Conservation (phyloP, 2,329 filamentous ascomycete species). For the Nemania sp. region DNA sequence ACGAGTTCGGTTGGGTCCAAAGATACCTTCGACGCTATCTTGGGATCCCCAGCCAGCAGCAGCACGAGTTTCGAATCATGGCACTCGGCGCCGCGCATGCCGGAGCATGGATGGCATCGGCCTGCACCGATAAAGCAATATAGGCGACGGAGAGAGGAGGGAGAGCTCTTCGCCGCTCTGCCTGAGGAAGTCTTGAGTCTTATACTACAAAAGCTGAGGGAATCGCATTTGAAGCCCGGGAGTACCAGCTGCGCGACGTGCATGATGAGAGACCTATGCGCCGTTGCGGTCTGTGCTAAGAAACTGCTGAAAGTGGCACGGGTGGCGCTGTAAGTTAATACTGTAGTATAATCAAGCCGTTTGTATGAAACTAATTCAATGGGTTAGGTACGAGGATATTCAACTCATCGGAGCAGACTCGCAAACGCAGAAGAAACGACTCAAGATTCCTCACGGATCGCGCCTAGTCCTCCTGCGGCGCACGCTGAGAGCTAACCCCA, state of each 20-base stretch:
- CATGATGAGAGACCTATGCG: slow-evolving; percentile 64
- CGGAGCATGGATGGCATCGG: slow-evolving; percentile 40
- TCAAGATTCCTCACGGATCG: slow-evolving; percentile 55
- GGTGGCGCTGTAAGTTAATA: slow-evolving; percentile 50
- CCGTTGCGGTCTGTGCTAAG: slow-evolving; percentile 52
- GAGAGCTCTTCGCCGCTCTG: slow-evolving; percentile 58
- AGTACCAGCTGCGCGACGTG: slow-evolving; percentile 64
- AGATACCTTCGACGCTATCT: slow-evolving; percentile 38
- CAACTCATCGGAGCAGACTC: slow-evolving; percentile 62
- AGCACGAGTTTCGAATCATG: slow-evolving; percentile 47
- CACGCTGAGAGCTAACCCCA: slow-evolving; percentile 56
- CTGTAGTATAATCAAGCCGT: neutral
- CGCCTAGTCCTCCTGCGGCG: slow-evolving; percentile 61
- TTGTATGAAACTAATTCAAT: slow-evolving; percentile 10
- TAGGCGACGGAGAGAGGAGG: slow-evolving; percentile 44
- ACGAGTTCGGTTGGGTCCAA: slow-evolving; percentile 36
- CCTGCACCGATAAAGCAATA: slow-evolving; percentile 42
- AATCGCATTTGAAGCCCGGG: slow-evolving; percentile 51
- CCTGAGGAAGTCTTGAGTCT: slow-evolving; percentile 62
- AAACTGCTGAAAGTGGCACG: slow-evolving; percentile 58
- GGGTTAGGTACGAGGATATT: slow-evolving; percentile 58
- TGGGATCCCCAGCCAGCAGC: slow-evolving; percentile 41
- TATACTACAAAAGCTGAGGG: slow-evolving; percentile 58
- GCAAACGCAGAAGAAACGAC: slow-evolving; percentile 57
- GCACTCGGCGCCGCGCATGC: slow-evolving; percentile 39